Base-by-base conservation (phyloP, 805 yeast species). In the Candida nemodendra region DNA sequence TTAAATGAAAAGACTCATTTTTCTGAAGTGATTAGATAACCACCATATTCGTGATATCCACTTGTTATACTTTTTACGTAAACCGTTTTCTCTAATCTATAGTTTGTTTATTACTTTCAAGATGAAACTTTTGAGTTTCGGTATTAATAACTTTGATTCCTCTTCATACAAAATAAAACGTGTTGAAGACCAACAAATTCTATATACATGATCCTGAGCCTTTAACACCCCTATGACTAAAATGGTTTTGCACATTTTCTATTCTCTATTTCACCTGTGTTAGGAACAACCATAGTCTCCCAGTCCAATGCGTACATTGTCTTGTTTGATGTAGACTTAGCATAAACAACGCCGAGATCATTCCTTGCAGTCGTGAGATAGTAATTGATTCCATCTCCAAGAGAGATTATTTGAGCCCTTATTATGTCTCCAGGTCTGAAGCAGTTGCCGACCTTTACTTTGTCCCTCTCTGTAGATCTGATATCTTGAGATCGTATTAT, bases 201-300 rank as follows among this genome's bases (percentile, higher is more conserved):
- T n/a, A n/a, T n/a, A n/a, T n/a, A n/a, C n/a, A n/a, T n/a, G n/a
- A n/a, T n/a, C n/a, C n/a, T n/a, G n/a, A n/a, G n/a, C n/a, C n/a
- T n/a, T n/a, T n/a, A n/a, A n/a, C n/a, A n/a, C n/a, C n/a, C n/a
- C n/a, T n/a, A n/a, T n/a, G n/a, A 13, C 54, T 49, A 70, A 50
- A 79, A 84, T 9, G 96, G 95, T 58, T 87, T 89, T 3, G 99
- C 99, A 64, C 95, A 87, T 61, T 93, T 93, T 42, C 99, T 73
- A 50, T 69, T 68, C 53, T 89, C 97, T 9, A 78, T 62, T 8
- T 72, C 74, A 1, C 96, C 96, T 2, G 90, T 78, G 18, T 62
- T 66, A 2, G 88, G 81, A 45, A 85, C 79, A 22, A 83, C 72
- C 98, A 95, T 93, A 9, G 88, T 84, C 63, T 88, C 90, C 97